phyloP scores from a whole-genome alignment of 768 basidiomycete species.

The Mycena haematopus region DNA sequence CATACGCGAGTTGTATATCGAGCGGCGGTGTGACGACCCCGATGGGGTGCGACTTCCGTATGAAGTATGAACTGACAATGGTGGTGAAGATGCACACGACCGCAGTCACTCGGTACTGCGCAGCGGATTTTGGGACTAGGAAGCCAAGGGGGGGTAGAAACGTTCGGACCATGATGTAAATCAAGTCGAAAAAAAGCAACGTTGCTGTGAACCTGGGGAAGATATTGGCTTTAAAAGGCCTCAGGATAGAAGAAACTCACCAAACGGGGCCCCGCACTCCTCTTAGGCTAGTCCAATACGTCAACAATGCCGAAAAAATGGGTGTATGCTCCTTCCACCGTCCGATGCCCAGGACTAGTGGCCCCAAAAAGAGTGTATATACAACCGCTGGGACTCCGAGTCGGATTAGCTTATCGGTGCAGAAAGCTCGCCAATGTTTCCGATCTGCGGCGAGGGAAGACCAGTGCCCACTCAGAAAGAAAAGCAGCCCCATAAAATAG shows the following conservation, averaged over 20 bases:
- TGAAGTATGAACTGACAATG: conserved; percentile 19
- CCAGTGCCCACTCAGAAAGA: conserved; percentile 24
- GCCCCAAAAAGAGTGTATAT: conserved; percentile 15
- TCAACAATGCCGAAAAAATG: conserved; percentile 8
- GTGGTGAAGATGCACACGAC: conserved; percentile 8
- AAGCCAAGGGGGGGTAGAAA: conserved; percentile 15
- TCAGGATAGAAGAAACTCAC: conserved; percentile 2
- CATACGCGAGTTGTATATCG: conserved; percentile 19
- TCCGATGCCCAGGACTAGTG: conserved; percentile 6
- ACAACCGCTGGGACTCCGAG: conserved; percentile 25
- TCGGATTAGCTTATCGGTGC: conserved; percentile 22
- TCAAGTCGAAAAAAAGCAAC: conserved; percentile 27
- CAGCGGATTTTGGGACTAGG: conserved; percentile 15
- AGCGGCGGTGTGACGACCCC: conserved; percentile 12
- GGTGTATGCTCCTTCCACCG: conserved; percentile 6
- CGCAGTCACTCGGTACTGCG: conserved; percentile 10
- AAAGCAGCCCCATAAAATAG: conserved; percentile 29
- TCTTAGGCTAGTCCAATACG: conserved; percentile 10
- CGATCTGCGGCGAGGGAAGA: conserved; percentile 12
- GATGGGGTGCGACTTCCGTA: conserved; percentile 21
- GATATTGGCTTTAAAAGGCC: neutral
- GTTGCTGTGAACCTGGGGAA: conserved; percentile 17
- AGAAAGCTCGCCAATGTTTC: conserved; percentile 14
- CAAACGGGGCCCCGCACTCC: conserved; percentile 25
- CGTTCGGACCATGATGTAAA: conserved; percentile 19